Base-by-base conservation (phyloP, 2,329 filamentous ascomycete species). In the Rhynchosporium agropyri region DNA sequence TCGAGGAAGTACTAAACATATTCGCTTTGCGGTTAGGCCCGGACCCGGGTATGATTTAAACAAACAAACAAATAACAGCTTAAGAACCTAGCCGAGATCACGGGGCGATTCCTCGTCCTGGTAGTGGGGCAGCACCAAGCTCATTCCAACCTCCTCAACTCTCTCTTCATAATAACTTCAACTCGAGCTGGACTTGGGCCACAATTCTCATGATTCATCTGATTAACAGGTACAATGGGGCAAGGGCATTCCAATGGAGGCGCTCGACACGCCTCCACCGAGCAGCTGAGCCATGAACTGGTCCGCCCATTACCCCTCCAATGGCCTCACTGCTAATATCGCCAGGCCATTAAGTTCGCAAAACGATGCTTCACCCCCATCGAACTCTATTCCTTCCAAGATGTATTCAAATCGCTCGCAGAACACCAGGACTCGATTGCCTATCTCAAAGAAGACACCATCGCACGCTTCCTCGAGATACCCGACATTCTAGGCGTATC, bases 321-420 rank as follows among this genome's bases (percentile, higher is more conserved):
- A 20, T 28, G 43, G 42, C 59, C 13, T 15, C 59, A 46, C 58
- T 12, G 28, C 64, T 65, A 29, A 69, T 38, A 15, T 61, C 29
- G 10, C 38, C 33, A 89, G 86, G 85, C 85, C 67, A 76, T 79
- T 61, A 83, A 78, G 69, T 91, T 92, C 73, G 88, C 85, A 61
- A 82, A 85, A 63, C 88, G 86, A 71, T 90, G 87, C 76, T 91
- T 89, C 76, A 86, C 86, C 0, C 82, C 86, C 1, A 80, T 92
- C 61, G 89, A 92, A 75, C 78, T 90, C 36, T 90, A 89, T 76
- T 90, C 84, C 38, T 85, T 91, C 76, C 88, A 87, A 69, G 85
- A 90, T 72, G 88, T 91, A 71, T 92, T 92, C 78, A 83, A 82
- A 63, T 84, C 81, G 62, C 84, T 92, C 26, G 87, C 89, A 67